Conservation (phyloP, 116 monocot species). For the Dioscorea cayenensis region DNA sequence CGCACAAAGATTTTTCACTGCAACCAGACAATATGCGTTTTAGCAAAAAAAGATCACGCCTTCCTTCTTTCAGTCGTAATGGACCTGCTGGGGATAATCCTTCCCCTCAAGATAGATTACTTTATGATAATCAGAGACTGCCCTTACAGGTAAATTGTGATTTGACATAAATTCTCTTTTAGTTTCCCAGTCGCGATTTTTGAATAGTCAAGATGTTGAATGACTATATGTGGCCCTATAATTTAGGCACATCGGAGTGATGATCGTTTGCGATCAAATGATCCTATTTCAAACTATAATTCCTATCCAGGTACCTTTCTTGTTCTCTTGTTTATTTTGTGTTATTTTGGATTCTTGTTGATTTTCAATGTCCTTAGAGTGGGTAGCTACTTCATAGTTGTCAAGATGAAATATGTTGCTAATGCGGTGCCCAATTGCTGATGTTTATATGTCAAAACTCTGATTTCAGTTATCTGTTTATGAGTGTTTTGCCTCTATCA, state of each 20-base stretch:
- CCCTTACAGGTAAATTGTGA: conserved; percentile 34
- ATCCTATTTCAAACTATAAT: conserved; percentile 40
- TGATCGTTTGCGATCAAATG: conserved; percentile 23
- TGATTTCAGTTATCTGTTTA: too few relatives aligned
- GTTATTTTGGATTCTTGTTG: neutral
- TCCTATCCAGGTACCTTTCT: conserved; percentile 52
- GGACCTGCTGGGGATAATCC: conserved; percentile 24
- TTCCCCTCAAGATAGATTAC: conserved; percentile 41
- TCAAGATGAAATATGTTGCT: neutral
- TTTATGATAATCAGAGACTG: conserved; percentile 44
- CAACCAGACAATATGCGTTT: conserved; percentile 35
- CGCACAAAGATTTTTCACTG: conserved; percentile 42
- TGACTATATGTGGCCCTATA: neutral
- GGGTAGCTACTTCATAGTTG: neutral
- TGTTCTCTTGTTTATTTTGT: neutral
- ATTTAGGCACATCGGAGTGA: conserved; percentile 56
- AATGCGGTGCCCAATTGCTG: too few relatives aligned
- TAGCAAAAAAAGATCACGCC: conserved; percentile 32
- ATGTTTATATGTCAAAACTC: too few relatives aligned
- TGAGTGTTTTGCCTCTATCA: too few relatives aligned
- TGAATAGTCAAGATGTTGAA: neutral
- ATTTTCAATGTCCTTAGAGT: neutral
- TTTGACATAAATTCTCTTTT: neutral
- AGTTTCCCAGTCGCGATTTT: neutral
- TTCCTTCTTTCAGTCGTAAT: conserved; percentile 32